Base-by-base conservation (phyloP, 495 filamentous ascomycete genomes). In the Talaromyces nanjingensis region DNA sequence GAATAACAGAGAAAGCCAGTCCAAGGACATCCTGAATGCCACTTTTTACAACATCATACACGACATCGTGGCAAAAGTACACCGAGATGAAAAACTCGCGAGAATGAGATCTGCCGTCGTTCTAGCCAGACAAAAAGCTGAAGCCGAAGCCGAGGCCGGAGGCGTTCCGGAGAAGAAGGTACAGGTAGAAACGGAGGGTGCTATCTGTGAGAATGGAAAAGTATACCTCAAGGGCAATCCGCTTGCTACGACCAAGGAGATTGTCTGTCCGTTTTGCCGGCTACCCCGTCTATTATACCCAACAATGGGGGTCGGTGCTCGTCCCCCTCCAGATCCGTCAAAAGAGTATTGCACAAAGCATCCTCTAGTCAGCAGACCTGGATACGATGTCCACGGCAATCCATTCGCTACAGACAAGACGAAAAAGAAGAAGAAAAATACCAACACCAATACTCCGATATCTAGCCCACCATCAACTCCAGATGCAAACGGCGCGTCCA, bases 331-430 rank as follows among this genome's bases (percentile, higher is more conserved):
- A 4, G 86, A 89, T 65, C 81, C 83, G 2, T 78, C 83, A 66
- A 75, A 83, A 66, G 79, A 81, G 66, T 96, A 93, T 75, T 96
- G 91, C 79, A 86, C 86, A 68, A 87, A 84, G 63, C 86, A 86
- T 59, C 90, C 91, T 11, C 87, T 87, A 74, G 86, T 90, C 68
- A 83, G 84, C 61, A 84, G 86, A 69, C 84, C 87, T 2, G 89
- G 89, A 60, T 87, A 87, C 74, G 91, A 96, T 70, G 89, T 93
- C 49, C 91, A 94, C 71, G 91, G 90, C 59, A 91, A 92, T 69
- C 87, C 86, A 9, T 94, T 87, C 70, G 81, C 82, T 0, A 79
- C 76, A n/a, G 78, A 77, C 70, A 83, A 82, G 70, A 70, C 78
- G n/a, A 83, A 84, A 63, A 85, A 85, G 69, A 80, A 77, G 57